Evolutionary conservation across 805 yeast genomes (phyloP), one percentile per base, ranked within the genome.

Genomic region (Kluyveromyces aestuarii): DNA sequence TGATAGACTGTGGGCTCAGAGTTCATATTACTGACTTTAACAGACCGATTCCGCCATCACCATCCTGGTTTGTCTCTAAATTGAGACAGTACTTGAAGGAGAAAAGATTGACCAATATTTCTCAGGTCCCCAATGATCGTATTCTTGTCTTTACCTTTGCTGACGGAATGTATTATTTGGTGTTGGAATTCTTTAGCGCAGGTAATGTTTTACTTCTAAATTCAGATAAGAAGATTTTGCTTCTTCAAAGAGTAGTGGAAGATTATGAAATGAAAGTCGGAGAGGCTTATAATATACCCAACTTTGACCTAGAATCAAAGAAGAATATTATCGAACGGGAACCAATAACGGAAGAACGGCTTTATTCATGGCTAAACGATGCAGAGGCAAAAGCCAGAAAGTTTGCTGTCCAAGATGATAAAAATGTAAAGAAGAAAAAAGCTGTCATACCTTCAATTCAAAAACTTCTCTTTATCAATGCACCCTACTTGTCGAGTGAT

Each of bases 181-280:
- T 87, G 0, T 66, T 91, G 47, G 99, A 91, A 65, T 91, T 91
- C 59, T 91, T 90, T 70, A 86, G 96, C 61, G 96, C 96, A 2
- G 99, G 99, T 27, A 91, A 91, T 61, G 78, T 91, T 48, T 70
- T 91, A 17, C 71, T 91, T 18, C 71, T 91, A 52, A 95, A 91
- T 63, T 74, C 79, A 27, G 75, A 82, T 18, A 65, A 72, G 51
- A 81, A 77, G 56, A 88, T 90, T 45, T 56, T 89, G 58, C 72
- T 91, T 0, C 68, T 89, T 27, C 90, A 85, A 61, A 79, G 97
- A 66, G 69, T 84, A 19, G 96, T 88, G 9, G 79, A 79, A 35
- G 95, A 85, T 47, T 78, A 81, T 58, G 85, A 77, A 37, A 80
- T 79, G 53, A 77, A 77, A 48, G 90, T 87, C 27, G 93, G 91